Conservation (phyloP, 2,329 filamentous ascomycete genomes). For the Tothia fuscella region DNA sequence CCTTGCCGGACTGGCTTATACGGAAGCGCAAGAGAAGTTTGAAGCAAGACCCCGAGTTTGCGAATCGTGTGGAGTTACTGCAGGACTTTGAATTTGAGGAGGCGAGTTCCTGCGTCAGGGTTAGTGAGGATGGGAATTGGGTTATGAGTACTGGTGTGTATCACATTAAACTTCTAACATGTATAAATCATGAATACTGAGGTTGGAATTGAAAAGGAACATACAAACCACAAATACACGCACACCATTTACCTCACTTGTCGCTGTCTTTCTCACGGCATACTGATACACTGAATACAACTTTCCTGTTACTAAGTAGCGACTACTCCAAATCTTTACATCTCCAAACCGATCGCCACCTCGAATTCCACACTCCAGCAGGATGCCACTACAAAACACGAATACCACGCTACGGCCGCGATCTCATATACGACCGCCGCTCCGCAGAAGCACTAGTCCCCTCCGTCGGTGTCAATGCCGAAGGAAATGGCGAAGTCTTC, state of each 20-base stretch:
- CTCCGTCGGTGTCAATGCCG: constrained; percentile 71
- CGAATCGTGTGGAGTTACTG: constrained; percentile 84
- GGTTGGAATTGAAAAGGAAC: constrained; percentile 34
- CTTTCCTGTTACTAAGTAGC: constrained; percentile 73
- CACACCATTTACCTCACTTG: constrained; percentile 87
- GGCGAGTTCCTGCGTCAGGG: constrained; percentile 77
- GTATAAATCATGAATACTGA: background rate
- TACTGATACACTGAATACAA: constrained; percentile 82
- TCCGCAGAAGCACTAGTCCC: constrained; percentile 80
- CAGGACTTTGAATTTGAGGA: constrained; percentile 98
- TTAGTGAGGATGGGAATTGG: constrained; percentile 95
- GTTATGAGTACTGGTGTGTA: constrained; percentile 88
- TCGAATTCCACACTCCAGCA: constrained; percentile 86
- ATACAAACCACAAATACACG: constrained; percentile 76
- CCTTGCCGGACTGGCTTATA: constrained; percentile 90
- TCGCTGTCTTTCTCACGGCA: constrained; percentile 90
- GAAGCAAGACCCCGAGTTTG: constrained; percentile 86
- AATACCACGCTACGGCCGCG: constrained; percentile 83
- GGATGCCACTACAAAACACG: constrained; percentile 83
- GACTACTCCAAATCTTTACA: constrained; percentile 94
- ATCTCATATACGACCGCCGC: constrained; percentile 70
- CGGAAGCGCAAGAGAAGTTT: constrained; percentile 79
- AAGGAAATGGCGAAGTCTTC: constrained; percentile 86
- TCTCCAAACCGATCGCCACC: constrained; percentile 76
- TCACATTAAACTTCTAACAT: constrained; percentile 19